These are phyloP conservation scores for Leptographium lundbergii DNA, from an alignment of 2,329 filamentous ascomycete genomes.

Conservation along the genomic window DNA sequence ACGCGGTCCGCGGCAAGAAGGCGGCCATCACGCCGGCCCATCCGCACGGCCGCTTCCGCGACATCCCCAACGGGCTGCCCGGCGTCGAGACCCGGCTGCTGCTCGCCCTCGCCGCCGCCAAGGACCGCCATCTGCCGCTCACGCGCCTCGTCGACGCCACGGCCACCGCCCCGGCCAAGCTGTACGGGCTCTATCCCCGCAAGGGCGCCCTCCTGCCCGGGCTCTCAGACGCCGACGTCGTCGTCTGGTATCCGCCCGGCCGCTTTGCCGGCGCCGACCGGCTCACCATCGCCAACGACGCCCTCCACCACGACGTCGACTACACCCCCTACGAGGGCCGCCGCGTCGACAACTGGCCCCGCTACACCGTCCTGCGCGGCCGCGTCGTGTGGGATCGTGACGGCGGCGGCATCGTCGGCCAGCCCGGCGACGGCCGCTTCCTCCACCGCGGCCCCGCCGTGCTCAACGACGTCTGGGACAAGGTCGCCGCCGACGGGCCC, in stretches of 20 bases:
- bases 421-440: constrained; percentile 35
- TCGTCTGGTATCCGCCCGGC: constrained; percentile 39
- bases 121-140: constrained; percentile 15
- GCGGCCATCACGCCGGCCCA: constrained; percentile 12
- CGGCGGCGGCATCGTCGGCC: constrained; percentile 33
- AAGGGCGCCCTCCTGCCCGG: constrained; percentile 39
- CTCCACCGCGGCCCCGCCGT: constrained; percentile 24
- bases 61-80: constrained; percentile 45
- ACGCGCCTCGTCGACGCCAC: constrained; percentile 42
- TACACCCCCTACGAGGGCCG: constrained; percentile 50
- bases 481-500: constrained; percentile 8
- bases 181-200: constrained; percentile 40
- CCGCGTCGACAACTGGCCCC: constrained; percentile 45
- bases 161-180: constrained; percentile 40
- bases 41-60: constrained; percentile 32
- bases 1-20: constrained; percentile 20
- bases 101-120: constrained; percentile 26
- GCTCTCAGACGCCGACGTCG: constrained; percentile 40
- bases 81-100: constrained; percentile 44
- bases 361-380: constrained; percentile 46
- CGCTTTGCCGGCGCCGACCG: constrained; percentile 13
- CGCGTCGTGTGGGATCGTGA: constrained; percentile 45
- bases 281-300: constrained; percentile 33
- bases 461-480: constrained; percentile 14
- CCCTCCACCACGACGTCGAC: constrained; percentile 48